Conservation (phyloP, 768 basidiomycete species). For the Lactifluus rugatus region DNA sequence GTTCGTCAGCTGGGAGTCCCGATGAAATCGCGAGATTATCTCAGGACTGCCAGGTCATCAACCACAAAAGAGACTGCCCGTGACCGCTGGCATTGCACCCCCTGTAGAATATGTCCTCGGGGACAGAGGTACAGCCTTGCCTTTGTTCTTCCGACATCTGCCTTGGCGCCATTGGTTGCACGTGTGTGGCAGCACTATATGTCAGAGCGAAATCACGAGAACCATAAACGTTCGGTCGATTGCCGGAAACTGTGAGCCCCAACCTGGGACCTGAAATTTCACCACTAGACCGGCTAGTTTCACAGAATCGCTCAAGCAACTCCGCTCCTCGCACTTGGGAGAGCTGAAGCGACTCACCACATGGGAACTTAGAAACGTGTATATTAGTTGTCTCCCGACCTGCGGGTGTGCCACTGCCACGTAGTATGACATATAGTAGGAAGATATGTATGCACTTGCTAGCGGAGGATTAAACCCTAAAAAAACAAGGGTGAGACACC, state of each 20-base stretch:
- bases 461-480: background rate
- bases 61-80: background rate
- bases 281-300: background rate
- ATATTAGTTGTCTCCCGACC: background rate
- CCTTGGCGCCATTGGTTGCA: background rate
- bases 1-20: background rate
- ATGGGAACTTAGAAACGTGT: background rate
- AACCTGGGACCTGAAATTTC: background rate
- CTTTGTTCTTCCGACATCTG: background rate
- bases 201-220: background rate
- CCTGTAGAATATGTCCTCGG: background rate
- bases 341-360: background rate
- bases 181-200: background rate
- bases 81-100: background rate
- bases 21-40: background rate
- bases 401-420: slow-evolving; percentile 5
- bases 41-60: slow-evolving; percentile 10
- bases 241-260: background rate
- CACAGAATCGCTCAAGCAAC: background rate
- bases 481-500: background rate
- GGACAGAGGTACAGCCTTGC: background rate
- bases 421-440: slow-evolving; percentile 6
- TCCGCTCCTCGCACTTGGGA: background rate
- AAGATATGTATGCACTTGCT: background rate
- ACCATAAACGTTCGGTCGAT: background rate